Evolutionary conservation across 2,329 filamentous ascomycete genomes (phyloP).

Genomic region (Epichloe uncinata): DNA sequence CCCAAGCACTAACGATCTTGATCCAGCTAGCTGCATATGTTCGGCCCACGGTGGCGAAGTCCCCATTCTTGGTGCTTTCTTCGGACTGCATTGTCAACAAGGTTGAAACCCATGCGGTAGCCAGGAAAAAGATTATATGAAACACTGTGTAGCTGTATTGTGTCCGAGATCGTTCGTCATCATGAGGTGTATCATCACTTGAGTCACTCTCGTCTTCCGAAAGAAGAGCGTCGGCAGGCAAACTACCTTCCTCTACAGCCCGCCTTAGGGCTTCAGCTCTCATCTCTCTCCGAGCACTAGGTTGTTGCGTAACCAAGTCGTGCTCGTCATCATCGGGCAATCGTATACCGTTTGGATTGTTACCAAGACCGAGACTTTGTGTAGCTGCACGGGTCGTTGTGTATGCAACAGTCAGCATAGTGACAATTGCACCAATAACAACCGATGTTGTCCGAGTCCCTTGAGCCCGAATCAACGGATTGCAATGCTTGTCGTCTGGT

Average conservation of each 20-base stretch:
- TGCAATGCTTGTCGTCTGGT: conserved; percentile 85
- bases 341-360: conserved; percentile 35
- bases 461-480: conserved; percentile 74
- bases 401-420: conserved; percentile 93
- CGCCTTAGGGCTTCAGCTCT: conserved; percentile 79
- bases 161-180: conserved; percentile 78
- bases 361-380: conserved; percentile 65
- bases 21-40: conserved; percentile 98
- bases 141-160: conserved; percentile 96
- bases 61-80: conserved; percentile 45
- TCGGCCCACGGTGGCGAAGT: conserved; percentile 84
- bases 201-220: conserved; percentile 56
- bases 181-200: conserved; percentile 50
- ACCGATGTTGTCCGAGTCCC: conserved; percentile 84
- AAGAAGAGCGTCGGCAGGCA: conserved; percentile 81
- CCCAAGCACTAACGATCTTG: conserved; percentile 96
- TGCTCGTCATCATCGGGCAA: conserved; percentile 67
- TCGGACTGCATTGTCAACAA: conserved; percentile 66
- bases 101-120: conserved; percentile 91
- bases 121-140: conserved; percentile 94
- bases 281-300: conserved; percentile 72
- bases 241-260: conserved; percentile 81
- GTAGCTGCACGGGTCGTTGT: conserved; percentile 94
- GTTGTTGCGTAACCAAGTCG: conserved; percentile 77
- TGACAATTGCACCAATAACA: conserved; percentile 85